These are phyloP conservation scores for Fomitopsis schrenkii DNA, from an alignment of 1,284 basidiomycete genomes.

Conservation along the genomic window DNA sequence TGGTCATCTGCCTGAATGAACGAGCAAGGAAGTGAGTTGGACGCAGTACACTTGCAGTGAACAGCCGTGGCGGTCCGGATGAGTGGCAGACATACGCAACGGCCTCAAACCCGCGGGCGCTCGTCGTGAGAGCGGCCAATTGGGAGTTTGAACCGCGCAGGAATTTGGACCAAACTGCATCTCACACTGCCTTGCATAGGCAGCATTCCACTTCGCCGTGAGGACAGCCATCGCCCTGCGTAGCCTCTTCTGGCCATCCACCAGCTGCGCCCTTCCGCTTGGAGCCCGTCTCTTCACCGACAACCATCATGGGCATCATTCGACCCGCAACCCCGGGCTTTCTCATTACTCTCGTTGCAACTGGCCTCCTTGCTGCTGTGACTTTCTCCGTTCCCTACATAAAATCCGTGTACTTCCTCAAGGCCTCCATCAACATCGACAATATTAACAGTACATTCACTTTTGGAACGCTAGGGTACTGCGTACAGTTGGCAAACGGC, in stretches of 20 bases:
- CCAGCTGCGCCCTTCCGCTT: background rate
- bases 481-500: conserved; percentile 49
- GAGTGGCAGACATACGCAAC: no score
- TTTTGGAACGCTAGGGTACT: conserved; percentile 86
- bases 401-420: conserved; percentile 83
- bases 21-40: no score
- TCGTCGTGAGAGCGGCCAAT: background rate
- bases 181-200: conserved; percentile 4
- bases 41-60: no score
- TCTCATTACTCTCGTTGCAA: conserved; percentile 70
- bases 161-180: background rate
- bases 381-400: conserved; percentile 84
- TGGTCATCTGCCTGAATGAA: background rate
- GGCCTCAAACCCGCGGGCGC: background rate
- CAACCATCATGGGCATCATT: conserved; percentile 46
- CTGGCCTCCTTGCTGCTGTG: conserved; percentile 73
- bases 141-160: background rate
- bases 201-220: background rate
- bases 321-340: conserved; percentile 85
- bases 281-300: background rate
- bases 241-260: background rate
- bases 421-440: conserved; percentile 55
- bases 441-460: conserved; percentile 59
- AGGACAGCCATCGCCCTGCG: background rate
- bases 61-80: no score